These are phyloP conservation scores for Backusella macrospora DNA, from an alignment of 192 early-diverging fungal genomes.

Conservation along the genomic window DNA sequence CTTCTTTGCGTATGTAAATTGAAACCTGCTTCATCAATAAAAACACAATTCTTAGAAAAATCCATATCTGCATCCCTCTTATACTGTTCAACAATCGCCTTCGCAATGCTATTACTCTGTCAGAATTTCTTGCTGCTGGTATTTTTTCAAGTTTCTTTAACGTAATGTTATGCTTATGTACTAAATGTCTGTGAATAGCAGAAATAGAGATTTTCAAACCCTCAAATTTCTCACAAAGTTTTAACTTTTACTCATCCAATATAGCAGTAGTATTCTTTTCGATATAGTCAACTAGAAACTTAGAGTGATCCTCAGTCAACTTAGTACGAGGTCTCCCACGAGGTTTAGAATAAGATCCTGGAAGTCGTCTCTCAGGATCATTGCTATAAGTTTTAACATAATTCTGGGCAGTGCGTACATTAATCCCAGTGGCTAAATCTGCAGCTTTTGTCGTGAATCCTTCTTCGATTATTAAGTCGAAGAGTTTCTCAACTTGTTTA, in stretches of 20 bases:
- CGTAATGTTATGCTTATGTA: constrained; percentile 29
- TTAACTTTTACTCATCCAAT: constrained; percentile 16
- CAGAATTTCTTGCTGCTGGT: constrained; percentile 34
- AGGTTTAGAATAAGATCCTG: constrained; percentile 20
- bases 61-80: constrained; percentile 21
- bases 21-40: constrained; percentile 42
- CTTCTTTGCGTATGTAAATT: constrained; percentile 22
- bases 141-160: constrained; percentile 34
- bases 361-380: constrained; percentile 28
- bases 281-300: constrained; percentile 22
- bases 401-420: constrained; percentile 26
- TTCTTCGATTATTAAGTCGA: constrained; percentile 29
- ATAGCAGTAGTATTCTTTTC: constrained; percentile 16
- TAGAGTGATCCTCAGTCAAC: constrained; percentile 24
- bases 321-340: constrained; percentile 23
- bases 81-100: constrained; percentile 25
- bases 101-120: constrained; percentile 16
- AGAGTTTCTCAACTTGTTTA: constrained; percentile 23
- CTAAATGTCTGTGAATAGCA: constrained; percentile 29
- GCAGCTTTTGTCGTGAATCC: constrained; percentile 22
- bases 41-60: constrained; percentile 32
- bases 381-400: constrained; percentile 28
- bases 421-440: constrained; percentile 26
- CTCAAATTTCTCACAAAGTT: constrained; percentile 19
- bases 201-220: constrained; percentile 24